Evolutionary conservation across 2,329 filamentous ascomycete species (phyloP), one percentile per base, ranked within the genome.

Genomic region (Zymoseptoria pseudotritici): DNA sequence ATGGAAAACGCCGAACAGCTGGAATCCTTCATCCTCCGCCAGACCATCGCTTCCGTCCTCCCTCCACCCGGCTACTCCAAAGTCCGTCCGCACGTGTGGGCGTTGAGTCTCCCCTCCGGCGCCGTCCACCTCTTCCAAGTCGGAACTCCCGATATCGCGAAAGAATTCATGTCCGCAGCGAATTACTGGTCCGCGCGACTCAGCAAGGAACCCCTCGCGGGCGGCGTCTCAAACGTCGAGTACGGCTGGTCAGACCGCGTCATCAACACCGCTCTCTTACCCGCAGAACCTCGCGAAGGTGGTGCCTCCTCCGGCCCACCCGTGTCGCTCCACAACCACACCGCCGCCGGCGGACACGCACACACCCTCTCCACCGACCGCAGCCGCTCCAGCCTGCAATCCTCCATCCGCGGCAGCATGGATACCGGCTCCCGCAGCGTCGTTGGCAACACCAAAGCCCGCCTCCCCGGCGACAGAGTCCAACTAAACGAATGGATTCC

Each of bases 61-160:
- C 94, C 94, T 8, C 83, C 91, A 0, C 93, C 94, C 0, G 94
- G 94, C 10, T 97, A 97, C 75, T 97, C 91, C 36, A 91, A 95
- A 70, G 84, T 86, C 26, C 83, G 94, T 10, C 92, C 92, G 4
- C 86, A 97, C 72, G 94, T 99, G 1, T 99, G 92, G 89, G 93
- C 94, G 2, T 78, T 99, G 56, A 96, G 90, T 63, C 79, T 99
- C 53, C 93, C 94, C 0, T 95, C 87, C 1, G 94, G 94, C 11
- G 93, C 93, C 0, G 92, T 99, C 0, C 94, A 99, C 73, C 82
- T 99, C n/a, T 99, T 99, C 82, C 92, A 97, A 71, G 94, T 94
- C 54, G 94, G 94, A 58, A 99, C 94, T 0, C 86, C 90, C 0
- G 94, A 99, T 68, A 96, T 97, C 69, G 89, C 92, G 67, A 88